Evolutionary conservation across 2,329 filamentous ascomycete genomes (phyloP).

Genomic region (Aspergillus floridensis): DNA sequence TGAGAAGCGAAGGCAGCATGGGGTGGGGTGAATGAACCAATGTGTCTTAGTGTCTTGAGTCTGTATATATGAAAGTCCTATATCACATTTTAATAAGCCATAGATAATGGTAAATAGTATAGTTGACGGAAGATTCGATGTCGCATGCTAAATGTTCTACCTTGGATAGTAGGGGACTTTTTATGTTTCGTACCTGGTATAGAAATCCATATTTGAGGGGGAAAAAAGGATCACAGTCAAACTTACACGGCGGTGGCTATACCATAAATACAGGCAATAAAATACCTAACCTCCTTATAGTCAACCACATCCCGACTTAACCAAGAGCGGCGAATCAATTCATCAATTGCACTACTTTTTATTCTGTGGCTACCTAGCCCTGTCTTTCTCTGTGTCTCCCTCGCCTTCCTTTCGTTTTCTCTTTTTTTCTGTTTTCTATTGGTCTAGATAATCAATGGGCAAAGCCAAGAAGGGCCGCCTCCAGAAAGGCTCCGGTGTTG

Average conservation of each 20-base stretch:
- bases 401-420: no score
- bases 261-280: not conserved
- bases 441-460: slow-evolving; percentile 16
- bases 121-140: not conserved
- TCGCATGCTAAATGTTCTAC: not conserved
- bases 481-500: slow-evolving; percentile 5
- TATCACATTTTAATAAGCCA: slow-evolving; percentile 22
- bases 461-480: slow-evolving; percentile 22
- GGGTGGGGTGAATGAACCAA: not conserved
- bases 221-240: no score
- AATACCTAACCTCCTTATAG: no score
- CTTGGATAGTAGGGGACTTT: no score
- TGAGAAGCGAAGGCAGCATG: not conserved
- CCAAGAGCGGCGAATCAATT: no score
- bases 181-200: no score
- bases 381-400: no score
- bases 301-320: no score
- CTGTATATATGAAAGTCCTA: slow-evolving; percentile 21
- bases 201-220: no score
- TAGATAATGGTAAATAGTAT: slow-evolving; percentile 13
- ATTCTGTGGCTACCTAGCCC: no score
- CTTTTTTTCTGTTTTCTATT: no score
- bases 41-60: not conserved
- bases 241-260: not conserved
- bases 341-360: no score